Conservation (phyloP, 2,329 filamentous ascomycete species). For the Chrysoporthe austroafricana region DNA sequence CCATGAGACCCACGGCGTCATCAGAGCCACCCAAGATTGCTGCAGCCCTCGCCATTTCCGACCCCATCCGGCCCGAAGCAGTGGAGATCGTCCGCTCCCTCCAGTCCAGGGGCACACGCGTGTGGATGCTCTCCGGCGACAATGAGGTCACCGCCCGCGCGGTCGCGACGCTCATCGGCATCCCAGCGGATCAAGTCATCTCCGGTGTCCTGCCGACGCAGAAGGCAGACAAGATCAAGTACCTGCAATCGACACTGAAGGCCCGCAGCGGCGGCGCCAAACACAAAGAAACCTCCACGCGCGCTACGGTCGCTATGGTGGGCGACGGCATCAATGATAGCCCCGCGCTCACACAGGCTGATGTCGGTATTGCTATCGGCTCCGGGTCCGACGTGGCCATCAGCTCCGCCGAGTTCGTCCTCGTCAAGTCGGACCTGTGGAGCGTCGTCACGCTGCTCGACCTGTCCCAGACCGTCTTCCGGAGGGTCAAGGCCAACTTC, state of each 20-base stretch:
- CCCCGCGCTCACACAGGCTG: conserved; percentile 77
- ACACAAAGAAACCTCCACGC: conserved; percentile 37
- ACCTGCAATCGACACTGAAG: conserved; percentile 60
- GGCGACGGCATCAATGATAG: conserved; percentile 91
- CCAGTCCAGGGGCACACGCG: conserved; percentile 66
- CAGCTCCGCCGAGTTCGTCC: conserved; percentile 78
- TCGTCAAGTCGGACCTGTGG: conserved; percentile 72
- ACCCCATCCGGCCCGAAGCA: conserved; percentile 79
- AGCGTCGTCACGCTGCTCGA: conserved; percentile 74
- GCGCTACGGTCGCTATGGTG: conserved; percentile 75
- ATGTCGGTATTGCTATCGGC: conserved; percentile 83
- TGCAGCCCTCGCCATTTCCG: conserved; percentile 75
- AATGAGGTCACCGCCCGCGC: conserved; percentile 83
- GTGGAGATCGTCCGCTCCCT: conserved; percentile 66
- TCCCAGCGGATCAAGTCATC: conserved; percentile 74
- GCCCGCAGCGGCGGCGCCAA: conserved; percentile 33
- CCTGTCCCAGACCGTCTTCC: conserved; percentile 73
- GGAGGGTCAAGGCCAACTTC: conserved; percentile 83
- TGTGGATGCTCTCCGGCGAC: conserved; percentile 94
- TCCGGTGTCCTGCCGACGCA: conserved; percentile 84
- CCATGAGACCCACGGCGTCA: conserved; percentile 41
- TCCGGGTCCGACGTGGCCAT: conserved; percentile 85
- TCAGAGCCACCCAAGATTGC: conserved; percentile 47
- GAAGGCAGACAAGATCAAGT: conserved; percentile 74
- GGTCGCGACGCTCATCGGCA: conserved; percentile 76